These are phyloP conservation scores for Paecilomyces dactylethromorphus DNA, from an alignment of 2,329 filamentous ascomycete species.

Conservation along the genomic window DNA sequence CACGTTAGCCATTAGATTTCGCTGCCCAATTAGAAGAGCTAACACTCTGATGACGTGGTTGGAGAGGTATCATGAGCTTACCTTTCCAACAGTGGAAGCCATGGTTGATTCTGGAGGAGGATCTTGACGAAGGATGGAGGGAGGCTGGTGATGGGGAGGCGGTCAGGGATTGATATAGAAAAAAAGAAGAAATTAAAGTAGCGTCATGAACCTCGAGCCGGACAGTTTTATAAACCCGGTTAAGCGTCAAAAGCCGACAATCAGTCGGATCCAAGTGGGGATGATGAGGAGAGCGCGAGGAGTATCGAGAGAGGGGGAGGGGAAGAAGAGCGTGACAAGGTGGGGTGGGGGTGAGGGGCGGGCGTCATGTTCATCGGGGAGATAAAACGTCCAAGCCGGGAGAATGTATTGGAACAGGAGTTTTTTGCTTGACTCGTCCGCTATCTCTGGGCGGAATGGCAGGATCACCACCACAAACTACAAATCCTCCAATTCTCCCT, in stretches of 20 bases:
- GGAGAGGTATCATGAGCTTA: conserved; percentile 17
- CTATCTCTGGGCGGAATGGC: background rate
- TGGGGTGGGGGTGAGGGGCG: background rate
- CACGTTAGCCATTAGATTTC: conserved; percentile 4
- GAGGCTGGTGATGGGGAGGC: background rate
- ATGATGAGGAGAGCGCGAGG: background rate
- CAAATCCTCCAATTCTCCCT: background rate
- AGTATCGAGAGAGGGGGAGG: background rate
- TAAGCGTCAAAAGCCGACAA: background rate
- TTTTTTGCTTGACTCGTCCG: no score
- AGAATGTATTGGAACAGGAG: background rate
- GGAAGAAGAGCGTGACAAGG: background rate
- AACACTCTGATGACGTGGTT: background rate
- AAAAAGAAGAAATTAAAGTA: background rate
- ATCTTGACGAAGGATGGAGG: background rate
- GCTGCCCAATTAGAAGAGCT: background rate
- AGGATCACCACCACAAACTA: background rate
- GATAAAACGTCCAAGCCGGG: background rate
- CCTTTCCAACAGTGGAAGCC: conserved; percentile 53
- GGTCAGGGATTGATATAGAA: background rate
- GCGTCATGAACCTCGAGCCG: background rate
- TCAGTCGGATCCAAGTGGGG: background rate
- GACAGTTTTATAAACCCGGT: background rate
- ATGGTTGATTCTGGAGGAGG: conserved; percentile 28
- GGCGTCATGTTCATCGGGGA: no score